Evolutionary conservation across 176 grass and related monocot genomes (phyloP).

Genomic region (Musa beccarii): DNA sequence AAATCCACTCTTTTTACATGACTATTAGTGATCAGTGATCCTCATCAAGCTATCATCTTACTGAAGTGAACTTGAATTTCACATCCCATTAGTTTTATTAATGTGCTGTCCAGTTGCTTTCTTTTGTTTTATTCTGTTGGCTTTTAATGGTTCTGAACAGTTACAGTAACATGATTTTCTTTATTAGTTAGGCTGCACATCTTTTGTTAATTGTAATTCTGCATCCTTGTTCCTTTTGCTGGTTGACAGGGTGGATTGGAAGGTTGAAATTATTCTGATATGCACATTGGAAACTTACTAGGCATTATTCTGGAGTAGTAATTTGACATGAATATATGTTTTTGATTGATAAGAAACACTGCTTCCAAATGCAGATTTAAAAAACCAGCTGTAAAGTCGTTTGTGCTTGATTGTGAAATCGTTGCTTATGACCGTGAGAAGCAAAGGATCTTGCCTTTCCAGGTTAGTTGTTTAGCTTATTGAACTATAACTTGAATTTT

Average conservation of each 20-base stretch:
- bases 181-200: not conserved
- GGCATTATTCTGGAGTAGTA: not conserved
- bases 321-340: not conserved
- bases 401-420: constrained; percentile 96
- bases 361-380: constrained; percentile 55
- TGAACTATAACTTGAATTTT: not conserved
- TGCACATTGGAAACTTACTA: not conserved
- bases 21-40: no score
- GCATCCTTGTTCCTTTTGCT: not conserved
- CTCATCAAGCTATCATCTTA: no score
- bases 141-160: no score
- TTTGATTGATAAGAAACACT: not conserved
- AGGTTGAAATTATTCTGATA: not conserved
- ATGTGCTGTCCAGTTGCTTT: no score
- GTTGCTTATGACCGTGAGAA: constrained; percentile 91
- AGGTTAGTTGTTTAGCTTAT: constrained; percentile 34
- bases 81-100: no score
- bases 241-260: not conserved
- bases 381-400: constrained; percentile 70
- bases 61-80: no score
- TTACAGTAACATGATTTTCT: no score
- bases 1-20: no score
- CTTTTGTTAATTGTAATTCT: not conserved
- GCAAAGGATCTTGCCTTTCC: constrained; percentile 83
- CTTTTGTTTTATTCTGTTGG: no score